phyloP scores from a whole-genome alignment of 257 asterid genomes.

The Solanum arcanum region DNA sequence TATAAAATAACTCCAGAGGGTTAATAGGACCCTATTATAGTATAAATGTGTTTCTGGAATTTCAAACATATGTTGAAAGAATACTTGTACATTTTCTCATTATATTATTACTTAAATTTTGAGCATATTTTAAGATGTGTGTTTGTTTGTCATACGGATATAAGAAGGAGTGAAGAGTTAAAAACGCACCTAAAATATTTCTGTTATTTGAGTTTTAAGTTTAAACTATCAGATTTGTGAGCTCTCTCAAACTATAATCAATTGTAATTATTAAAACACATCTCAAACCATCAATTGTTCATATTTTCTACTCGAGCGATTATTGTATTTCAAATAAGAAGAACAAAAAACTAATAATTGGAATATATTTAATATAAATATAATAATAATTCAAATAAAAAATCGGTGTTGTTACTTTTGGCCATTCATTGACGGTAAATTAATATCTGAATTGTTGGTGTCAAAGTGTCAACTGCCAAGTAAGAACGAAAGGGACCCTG shows the following conservation, averaged over 20 bases:
- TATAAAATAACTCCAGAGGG: too few species aligned
- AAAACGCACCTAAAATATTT: neutral
- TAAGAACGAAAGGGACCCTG: neutral
- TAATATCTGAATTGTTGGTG: neutral
- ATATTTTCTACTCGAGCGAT: too few species aligned
- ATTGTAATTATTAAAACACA: neutral
- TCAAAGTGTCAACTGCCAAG: neutral
- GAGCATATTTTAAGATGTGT: neutral
- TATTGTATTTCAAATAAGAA: neutral
- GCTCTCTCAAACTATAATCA: too few species aligned
- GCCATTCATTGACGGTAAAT: neutral
- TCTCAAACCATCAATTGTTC: too few species aligned
- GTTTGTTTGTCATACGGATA: neutral
- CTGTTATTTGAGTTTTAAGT: too few species aligned
- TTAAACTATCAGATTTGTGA: too few species aligned
- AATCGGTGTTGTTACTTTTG: neutral
- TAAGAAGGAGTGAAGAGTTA: neutral
- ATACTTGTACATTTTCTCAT: too few species aligned
- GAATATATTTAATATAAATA: too few species aligned
- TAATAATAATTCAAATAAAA: neutral
- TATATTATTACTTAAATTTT: neutral
- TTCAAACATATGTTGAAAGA: fast-evolving
- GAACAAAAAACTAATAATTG: too few species aligned
- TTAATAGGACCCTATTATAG: too few species aligned
- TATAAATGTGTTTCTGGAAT: too few species aligned